Percentiles rank a stretch among this genome's conserved stretches.
These are phyloP conservation scores for Annulohypoxylon maeteangense DNA, from an alignment of 495 filamentous ascomycete genomes.

Conservation along the genomic window DNA sequence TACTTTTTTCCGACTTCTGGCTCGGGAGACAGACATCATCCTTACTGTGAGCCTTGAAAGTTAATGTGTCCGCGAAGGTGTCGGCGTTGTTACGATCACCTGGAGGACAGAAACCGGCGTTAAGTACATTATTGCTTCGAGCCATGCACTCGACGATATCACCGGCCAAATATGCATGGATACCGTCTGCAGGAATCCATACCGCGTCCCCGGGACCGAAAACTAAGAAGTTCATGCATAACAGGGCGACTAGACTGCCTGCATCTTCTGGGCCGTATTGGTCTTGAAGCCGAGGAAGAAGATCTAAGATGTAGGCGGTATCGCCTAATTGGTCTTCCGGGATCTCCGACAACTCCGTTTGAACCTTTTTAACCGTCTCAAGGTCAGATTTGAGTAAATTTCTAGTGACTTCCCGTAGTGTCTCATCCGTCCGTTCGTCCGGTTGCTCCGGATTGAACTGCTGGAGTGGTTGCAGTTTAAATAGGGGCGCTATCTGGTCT, in stretches of 20 bases:
- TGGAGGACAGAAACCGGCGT: conserved; percentile 76
- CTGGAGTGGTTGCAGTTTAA: conserved; percentile 59
- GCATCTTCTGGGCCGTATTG: conserved; percentile 71
- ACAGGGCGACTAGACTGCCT: conserved; percentile 71
- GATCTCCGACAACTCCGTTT: conserved; percentile 60
- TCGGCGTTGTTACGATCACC: conserved; percentile 71
- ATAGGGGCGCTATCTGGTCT: conserved; percentile 66
- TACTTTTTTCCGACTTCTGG: conserved; percentile 62
- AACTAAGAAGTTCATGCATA: conserved; percentile 79
- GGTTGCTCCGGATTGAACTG: conserved; percentile 62
- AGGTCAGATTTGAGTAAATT: conserved; percentile 66
- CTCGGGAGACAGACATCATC: conserved; percentile 64
- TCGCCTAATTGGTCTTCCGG: conserved; percentile 62
- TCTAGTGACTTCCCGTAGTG: conserved; percentile 68
- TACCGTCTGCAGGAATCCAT: conserved; percentile 80
- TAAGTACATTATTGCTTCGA: conserved; percentile 81
- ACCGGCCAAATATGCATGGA: conserved; percentile 80
- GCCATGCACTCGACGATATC: conserved; percentile 91
- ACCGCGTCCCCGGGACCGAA: conserved; percentile 73
- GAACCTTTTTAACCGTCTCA: conserved; percentile 59
- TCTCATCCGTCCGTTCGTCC: conserved; percentile 66
- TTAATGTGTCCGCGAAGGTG: conserved; percentile 68
- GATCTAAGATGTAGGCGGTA: conserved; percentile 67
- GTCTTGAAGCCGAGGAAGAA: conserved; percentile 71
- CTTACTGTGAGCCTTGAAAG: conserved; percentile 67